A percentile compares a stretch with the other conserved stretches of the same genome.
phyloP scores from a whole-genome alignment of 805 yeast genomes.

The Pichia ethanolica region DNA sequence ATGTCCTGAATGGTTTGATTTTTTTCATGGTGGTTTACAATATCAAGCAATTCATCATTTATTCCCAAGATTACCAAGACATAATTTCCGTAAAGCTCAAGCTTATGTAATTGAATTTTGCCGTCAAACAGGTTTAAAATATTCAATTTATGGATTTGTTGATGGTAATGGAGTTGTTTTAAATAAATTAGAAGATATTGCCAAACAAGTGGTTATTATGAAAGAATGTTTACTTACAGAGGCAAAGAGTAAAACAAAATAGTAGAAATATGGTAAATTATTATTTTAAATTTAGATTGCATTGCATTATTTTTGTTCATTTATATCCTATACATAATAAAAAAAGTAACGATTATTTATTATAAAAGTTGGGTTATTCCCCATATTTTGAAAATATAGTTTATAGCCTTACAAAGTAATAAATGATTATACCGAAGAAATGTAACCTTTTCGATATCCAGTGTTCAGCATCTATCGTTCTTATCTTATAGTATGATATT shows the following conservation, averaged over 20 bases:
- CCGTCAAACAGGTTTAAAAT: slow-evolving; percentile 64
- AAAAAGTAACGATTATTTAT: no score
- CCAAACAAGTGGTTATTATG: slow-evolving; percentile 70
- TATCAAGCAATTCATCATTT: slow-evolving; percentile 88
- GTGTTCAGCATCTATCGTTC: no score
- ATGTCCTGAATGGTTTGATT: slow-evolving; percentile 90
- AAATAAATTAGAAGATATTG: slow-evolving; percentile 62
- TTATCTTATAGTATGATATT: no score
- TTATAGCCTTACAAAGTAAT: no score
- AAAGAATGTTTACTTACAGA: slow-evolving; percentile 55
- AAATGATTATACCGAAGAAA: no score
- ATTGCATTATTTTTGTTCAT: no score
- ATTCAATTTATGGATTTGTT: slow-evolving; percentile 78
- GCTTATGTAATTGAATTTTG: slow-evolving; percentile 68
- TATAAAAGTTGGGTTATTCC: no score
- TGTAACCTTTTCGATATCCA: no score
- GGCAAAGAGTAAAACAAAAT: background rate
- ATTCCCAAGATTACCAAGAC: slow-evolving; percentile 85
- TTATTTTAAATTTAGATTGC: no score
- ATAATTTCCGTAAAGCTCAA: slow-evolving; percentile 73
- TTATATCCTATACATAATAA: no score
- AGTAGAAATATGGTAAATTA: no score
- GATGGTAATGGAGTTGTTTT: slow-evolving; percentile 71
- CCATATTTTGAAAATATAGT: no score
- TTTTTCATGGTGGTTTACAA: slow-evolving; percentile 85